phyloP scores from a whole-genome alignment of 2,329 filamentous ascomycete species.

The Fusarium protoensiforme region DNA sequence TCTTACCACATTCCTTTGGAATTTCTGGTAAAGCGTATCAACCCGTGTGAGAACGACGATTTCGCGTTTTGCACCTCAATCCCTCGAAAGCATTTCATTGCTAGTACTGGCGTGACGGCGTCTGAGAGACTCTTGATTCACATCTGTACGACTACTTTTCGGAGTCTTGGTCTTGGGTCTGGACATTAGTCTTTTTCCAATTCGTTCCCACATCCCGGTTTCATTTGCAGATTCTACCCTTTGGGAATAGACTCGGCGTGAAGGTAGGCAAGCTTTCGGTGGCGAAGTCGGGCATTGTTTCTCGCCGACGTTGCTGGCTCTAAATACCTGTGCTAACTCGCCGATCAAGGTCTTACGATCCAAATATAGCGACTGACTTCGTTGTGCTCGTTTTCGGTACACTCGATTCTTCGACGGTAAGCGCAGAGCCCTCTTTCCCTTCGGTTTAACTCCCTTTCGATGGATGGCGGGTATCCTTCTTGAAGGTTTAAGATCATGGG shows the following conservation, averaged over 20 bases:
- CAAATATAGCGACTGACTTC: slow-evolving; percentile 41
- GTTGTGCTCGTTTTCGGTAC: slow-evolving; percentile 39
- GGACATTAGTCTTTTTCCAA: slow-evolving; percentile 49
- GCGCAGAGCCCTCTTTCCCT: not conserved
- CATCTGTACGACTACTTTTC: slow-evolving; percentile 52
- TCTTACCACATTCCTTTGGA: slow-evolving; percentile 54
- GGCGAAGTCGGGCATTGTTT: not conserved
- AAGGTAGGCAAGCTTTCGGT: slow-evolving; percentile 27
- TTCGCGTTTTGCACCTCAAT: slow-evolving; percentile 42
- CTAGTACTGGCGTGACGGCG: slow-evolving; percentile 54
- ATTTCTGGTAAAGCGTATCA: slow-evolving; percentile 51
- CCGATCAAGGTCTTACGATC: slow-evolving; percentile 37
- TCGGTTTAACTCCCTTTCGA: not conserved
- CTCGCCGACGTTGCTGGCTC: not conserved
- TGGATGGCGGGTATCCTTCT: not conserved
- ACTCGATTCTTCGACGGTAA: slow-evolving; percentile 39
- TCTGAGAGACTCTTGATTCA: slow-evolving; percentile 50
- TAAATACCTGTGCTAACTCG: slow-evolving; percentile 11
- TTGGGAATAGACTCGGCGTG: slow-evolving; percentile 43
- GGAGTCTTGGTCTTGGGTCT: slow-evolving; percentile 52
- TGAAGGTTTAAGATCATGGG: not conserved
- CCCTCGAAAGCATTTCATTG: slow-evolving; percentile 47
- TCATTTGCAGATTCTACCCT: slow-evolving; percentile 44
- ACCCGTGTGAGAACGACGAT: slow-evolving; percentile 42
- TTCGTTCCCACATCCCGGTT: slow-evolving; percentile 47